Conservation (phyloP, 1,284 basidiomycete species). For the Polyporus tsugae region DNA sequence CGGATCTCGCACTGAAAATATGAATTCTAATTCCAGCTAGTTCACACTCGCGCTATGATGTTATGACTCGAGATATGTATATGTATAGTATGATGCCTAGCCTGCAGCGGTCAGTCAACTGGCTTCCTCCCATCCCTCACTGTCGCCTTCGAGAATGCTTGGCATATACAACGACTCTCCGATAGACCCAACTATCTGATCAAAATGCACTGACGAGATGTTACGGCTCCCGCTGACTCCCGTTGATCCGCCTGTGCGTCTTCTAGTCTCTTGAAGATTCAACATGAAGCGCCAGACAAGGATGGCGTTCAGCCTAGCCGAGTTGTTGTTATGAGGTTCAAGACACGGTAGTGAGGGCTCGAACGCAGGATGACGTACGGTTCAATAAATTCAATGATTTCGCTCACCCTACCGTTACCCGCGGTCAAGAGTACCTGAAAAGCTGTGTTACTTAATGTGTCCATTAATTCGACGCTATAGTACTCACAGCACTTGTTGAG, state of each 20-base stretch:
- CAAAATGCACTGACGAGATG: not conserved
- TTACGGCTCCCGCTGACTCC: not conserved
- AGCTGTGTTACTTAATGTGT: not conserved
- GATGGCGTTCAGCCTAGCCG: conserved; percentile 8
- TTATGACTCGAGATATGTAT: too few relatives aligned
- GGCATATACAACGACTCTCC: not conserved
- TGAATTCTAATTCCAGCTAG: too few relatives aligned
- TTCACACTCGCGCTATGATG: too few relatives aligned
- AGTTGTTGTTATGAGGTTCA: not conserved
- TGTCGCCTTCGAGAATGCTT: too few relatives aligned
- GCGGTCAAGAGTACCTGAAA: not conserved
- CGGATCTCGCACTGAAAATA: too few relatives aligned
- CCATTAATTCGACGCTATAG: too few relatives aligned
- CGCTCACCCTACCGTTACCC: not conserved
- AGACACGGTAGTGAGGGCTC: not conserved
- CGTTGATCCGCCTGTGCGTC: not conserved
- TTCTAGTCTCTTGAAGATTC: conserved; percentile 1
- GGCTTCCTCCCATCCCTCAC: too few relatives aligned
- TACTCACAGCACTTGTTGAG: not conserved
- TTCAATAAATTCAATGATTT: not conserved
- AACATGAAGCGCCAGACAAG: conserved; percentile 9
- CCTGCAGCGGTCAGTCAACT: too few relatives aligned
- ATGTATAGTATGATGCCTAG: too few relatives aligned
- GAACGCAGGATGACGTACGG: not conserved
- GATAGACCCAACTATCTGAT: not conserved